Conservation (phyloP, 1,284 basidiomycete genomes). For the Pterulicium gracile region DNA sequence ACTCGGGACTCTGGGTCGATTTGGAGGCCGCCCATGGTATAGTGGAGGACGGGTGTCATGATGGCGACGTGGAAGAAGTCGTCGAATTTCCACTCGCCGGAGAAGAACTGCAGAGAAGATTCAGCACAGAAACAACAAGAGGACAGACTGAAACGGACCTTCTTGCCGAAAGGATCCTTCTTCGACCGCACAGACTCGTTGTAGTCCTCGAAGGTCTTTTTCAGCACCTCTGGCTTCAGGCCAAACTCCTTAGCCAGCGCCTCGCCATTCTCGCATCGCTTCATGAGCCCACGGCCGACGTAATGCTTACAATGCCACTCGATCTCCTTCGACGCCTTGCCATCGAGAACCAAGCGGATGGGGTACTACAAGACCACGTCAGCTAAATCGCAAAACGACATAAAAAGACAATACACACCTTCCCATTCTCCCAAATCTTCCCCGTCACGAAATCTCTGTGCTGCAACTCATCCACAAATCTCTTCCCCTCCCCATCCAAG, state of each 20-base stretch:
- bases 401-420: constrained; percentile 35
- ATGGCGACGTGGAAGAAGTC: constrained; percentile 89
- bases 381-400: no score
- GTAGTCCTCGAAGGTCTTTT: constrained; percentile 91
- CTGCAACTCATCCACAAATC: constrained; percentile 95
- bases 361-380: constrained; percentile 59
- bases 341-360: constrained; percentile 89
- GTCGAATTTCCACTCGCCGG: constrained; percentile 76
- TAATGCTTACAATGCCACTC: constrained; percentile 99
- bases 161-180: constrained; percentile 95
- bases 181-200: constrained; percentile 72
- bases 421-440: constrained; percentile 92
- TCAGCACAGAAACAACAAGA: not conserved
- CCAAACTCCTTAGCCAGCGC: constrained; percentile 95
- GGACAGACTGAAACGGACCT: constrained; percentile 20
- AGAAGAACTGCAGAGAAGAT: constrained; percentile 62
- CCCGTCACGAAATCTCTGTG: constrained; percentile 93
- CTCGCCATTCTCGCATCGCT: constrained; percentile 78
- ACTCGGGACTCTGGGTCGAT: constrained; percentile 85
- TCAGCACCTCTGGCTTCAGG: constrained; percentile 63
- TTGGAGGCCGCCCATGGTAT: constrained; percentile 98
- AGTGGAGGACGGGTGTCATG: constrained; percentile 93
- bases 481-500: constrained; percentile 83
- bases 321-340: constrained; percentile 85
- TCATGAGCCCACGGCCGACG: constrained; percentile 95